Conservation (phyloP, 257 asterid species). For the Petrea volubilis region DNA sequence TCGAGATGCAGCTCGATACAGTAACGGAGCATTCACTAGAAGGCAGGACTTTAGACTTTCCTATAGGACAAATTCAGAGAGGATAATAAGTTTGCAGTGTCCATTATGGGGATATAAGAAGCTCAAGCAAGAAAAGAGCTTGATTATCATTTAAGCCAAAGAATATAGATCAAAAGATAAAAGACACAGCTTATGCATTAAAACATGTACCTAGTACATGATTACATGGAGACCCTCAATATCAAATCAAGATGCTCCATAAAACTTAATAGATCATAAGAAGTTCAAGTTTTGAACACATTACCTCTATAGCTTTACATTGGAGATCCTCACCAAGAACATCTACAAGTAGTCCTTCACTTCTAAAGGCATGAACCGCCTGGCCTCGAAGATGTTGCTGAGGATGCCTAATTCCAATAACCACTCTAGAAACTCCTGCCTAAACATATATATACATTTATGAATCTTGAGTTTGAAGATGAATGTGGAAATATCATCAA, state of each 20-base stretch:
- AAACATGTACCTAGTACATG: neutral
- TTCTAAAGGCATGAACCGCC: conserved; percentile 79
- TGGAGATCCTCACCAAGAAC: conserved; percentile 89
- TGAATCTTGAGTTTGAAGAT: conserved; percentile 12
- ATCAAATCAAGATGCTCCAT: neutral
- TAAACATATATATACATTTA: conserved; percentile 36
- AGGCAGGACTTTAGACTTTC: conserved; percentile 84
- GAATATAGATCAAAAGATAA: neutral
- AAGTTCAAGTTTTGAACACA: conserved; percentile 7
- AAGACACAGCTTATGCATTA: neutral
- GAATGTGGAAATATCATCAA: conserved; percentile 7
- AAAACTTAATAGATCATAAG: neutral
- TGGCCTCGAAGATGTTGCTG: conserved; percentile 85
- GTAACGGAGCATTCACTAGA: conserved; percentile 94
- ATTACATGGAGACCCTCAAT: no score
- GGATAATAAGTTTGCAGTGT: conserved; percentile 13
- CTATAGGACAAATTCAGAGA: conserved; percentile 41
- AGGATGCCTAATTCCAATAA: conserved; percentile 94
- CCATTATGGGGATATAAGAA: neutral
- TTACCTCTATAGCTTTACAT: conserved; percentile 75
- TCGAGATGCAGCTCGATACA: conserved; percentile 82
- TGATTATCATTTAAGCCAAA: neutral
- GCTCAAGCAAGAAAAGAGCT: conserved; percentile 7
- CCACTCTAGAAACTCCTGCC: conserved; percentile 94
- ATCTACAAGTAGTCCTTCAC: conserved; percentile 82